Base-by-base conservation (phyloP, 2,329 filamentous ascomycete species). In the Claviceps fusiformis region DNA sequence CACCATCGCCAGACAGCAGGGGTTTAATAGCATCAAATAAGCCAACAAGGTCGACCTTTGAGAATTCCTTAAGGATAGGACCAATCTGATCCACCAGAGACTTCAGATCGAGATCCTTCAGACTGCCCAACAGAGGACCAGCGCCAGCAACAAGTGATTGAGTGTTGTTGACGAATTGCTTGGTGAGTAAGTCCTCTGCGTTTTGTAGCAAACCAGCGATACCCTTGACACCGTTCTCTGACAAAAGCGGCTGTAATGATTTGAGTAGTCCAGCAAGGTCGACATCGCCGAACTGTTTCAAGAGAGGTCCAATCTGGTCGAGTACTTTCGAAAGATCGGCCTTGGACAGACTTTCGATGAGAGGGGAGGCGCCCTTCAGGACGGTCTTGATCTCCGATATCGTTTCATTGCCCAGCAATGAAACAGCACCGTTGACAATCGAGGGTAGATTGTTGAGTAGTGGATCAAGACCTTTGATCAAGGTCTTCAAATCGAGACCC, bases 401-500 rank as follows among this genome's bases (percentile, higher is more conserved):
- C 6, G 55, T 56, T 2, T 51, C 52, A 33, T 56, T 51, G 46
- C 55, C 44, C 39, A 54, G 31, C 31, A 56, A n/a, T 5, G 54
- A 31, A 7, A 51, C 47, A 6, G 46, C 55, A 9, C 52, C 55
- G 24, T 50, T 54, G 6, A 48, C 47, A 9, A 56, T 56, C 29
- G 54, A 4, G 1, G 37, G 37, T 10, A 56, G 9, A 33, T 55
- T 52, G 5, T 58, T 45, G 1, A 68, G n/a, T 1, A 68, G 55
- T 0, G 53, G 56, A 1, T 64, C 62, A 5, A 68, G 57, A 15
- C 62, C 61, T 19, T 66, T 51, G 11, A 68, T 62, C 6, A 62
- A 57, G 3, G 63, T 63, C 47, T 65, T 58, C 0, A 74, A 60
- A 31, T 73, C 67, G 5, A 73, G 61, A 49, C 69, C 64, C 46